Conservation (phyloP, 2,329 filamentous ascomycete genomes). For the Calonectria hawksworthii region DNA sequence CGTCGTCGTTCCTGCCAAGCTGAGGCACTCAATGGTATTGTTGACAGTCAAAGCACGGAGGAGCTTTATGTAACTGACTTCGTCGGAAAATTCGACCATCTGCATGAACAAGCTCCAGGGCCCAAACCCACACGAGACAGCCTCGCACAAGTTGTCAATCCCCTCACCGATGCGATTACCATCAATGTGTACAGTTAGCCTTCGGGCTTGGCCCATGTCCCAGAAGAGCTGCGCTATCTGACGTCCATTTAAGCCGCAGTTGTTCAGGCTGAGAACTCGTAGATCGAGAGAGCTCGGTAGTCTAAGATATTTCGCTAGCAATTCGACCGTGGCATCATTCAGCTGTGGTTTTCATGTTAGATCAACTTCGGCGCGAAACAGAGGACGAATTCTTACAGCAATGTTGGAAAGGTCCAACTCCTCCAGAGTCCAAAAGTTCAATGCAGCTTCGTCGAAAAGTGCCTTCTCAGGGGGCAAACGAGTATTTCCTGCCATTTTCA, state of each 20-base stretch:
- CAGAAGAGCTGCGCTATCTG: constrained; percentile 65
- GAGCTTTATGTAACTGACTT: constrained; percentile 65
- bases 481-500: constrained; percentile 66
- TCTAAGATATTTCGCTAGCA: constrained; percentile 62
- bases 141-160: constrained; percentile 63
- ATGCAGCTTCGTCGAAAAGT: constrained; percentile 60
- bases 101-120: constrained; percentile 66
- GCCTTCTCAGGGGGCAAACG: constrained; percentile 60
- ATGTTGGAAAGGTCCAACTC: constrained; percentile 69
- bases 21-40: constrained; percentile 65
- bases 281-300: constrained; percentile 56
- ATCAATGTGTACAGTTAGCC: constrained; percentile 64
- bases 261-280: constrained; percentile 62
- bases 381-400: constrained; percentile 54
- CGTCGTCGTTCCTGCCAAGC: constrained; percentile 67
- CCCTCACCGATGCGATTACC: constrained; percentile 67
- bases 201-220: constrained; percentile 62
- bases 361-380: background rate
- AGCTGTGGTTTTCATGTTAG: constrained; percentile 52
- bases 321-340: constrained; percentile 63
- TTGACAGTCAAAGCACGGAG: constrained; percentile 65
- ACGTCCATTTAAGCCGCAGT: constrained; percentile 65
- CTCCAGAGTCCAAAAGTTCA: constrained; percentile 63
- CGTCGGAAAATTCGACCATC: constrained; percentile 70
- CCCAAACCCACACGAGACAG: constrained; percentile 62